phyloP scores from a whole-genome alignment of 441 rosid species.

The Viola pubescens region DNA sequence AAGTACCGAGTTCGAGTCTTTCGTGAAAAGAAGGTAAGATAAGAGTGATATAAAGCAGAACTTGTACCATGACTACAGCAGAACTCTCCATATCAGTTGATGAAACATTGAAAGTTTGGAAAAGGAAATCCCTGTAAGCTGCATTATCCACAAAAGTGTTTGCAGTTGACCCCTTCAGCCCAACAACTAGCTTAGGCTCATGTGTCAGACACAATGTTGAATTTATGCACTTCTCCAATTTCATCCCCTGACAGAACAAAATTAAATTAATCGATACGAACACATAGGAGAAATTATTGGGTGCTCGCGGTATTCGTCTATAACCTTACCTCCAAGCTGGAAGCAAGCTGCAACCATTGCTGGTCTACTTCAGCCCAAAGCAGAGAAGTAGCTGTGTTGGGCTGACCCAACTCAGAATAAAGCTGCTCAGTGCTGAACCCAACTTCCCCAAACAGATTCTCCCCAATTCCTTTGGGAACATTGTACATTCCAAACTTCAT shows the following conservation, averaged over 20 bases:
- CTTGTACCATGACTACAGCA: constrained; percentile 38
- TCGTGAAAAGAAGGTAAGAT: not conserved
- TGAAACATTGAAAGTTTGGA: constrained; percentile 30
- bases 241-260: constrained; percentile 24
- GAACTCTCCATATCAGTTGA: constrained; percentile 45
- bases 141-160: constrained; percentile 42
- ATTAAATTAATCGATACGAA: not conserved
- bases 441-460: constrained; percentile 31
- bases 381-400: constrained; percentile 22
- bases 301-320: not conserved
- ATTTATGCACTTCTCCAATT: constrained; percentile 36
- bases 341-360: constrained; percentile 30
- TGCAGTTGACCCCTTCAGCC: constrained; percentile 38
- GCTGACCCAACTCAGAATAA: constrained; percentile 23
- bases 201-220: constrained; percentile 36
- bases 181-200: constrained; percentile 41
- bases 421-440: constrained; percentile 30
- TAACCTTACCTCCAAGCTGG: constrained; percentile 16
- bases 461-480: constrained; percentile 27
- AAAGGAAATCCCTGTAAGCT: constrained; percentile 39
- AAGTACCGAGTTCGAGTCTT: no score
- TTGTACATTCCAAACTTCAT: constrained; percentile 30
- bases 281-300: not conserved
- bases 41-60: not conserved
- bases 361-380: constrained; percentile 26